These are phyloP conservation scores for Kwoniella dendrophila DNA, from an alignment of 768 basidiomycete genomes.

Conservation along the genomic window DNA sequence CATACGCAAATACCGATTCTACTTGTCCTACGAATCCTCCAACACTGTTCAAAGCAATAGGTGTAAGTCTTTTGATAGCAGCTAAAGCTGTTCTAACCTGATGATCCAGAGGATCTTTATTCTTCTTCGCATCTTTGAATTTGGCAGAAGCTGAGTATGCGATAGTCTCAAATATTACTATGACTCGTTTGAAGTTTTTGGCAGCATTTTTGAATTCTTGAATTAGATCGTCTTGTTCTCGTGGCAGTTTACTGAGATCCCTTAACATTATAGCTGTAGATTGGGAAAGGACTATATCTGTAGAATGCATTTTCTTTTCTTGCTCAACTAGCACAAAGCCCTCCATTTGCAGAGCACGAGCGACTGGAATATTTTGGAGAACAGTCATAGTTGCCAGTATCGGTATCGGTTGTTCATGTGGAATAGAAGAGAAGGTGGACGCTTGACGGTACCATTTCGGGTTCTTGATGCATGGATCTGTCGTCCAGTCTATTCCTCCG, in stretches of 20 bases:
- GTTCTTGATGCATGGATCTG: conserved; percentile 7
- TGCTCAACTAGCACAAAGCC: conserved; percentile 9
- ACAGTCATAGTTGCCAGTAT: conserved; percentile 9
- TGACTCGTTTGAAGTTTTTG: not conserved
- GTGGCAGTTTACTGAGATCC: not conserved
- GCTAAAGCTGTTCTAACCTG: not conserved
- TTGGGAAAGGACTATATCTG: conserved; percentile 18
- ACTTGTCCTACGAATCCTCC: not conserved
- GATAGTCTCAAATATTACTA: conserved; percentile 9
- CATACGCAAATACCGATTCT: conserved; percentile 12
- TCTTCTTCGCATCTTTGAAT: not conserved
- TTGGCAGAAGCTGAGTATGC: not conserved
- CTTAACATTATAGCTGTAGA: conserved; percentile 6
- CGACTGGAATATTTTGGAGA: conserved; percentile 1
- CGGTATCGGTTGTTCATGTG: not conserved
- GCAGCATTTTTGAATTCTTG: conserved; percentile 10
- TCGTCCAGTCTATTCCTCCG: too few relatives aligned
- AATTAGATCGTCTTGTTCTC: not conserved
- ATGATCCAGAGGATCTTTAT: not conserved
- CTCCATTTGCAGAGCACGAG: not conserved
- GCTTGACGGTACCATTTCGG: conserved; percentile 16
- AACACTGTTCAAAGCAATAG: not conserved
- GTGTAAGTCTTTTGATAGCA: not conserved
- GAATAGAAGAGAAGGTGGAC: too few relatives aligned
- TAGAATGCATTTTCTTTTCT: conserved; percentile 2